phyloP scores from a whole-genome alignment of 2,329 filamentous ascomycete genomes.

The Venturia oleaginea region DNA sequence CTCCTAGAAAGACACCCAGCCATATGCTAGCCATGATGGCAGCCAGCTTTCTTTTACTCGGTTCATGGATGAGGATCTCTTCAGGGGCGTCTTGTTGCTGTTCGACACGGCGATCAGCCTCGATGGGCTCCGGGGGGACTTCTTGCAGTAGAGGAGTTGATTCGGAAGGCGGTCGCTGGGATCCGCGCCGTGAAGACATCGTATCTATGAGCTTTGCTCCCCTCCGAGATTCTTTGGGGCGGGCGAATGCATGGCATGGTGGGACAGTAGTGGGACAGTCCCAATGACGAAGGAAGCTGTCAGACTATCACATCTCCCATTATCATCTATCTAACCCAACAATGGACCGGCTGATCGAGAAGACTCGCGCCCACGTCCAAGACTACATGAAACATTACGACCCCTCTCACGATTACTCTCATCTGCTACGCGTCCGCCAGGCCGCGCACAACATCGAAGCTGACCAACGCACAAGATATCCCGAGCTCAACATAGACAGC shows the following conservation, averaged over 20 bases:
- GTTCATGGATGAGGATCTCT: conserved; percentile 27
- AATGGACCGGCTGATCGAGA: conserved; percentile 1
- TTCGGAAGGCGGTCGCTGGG: background rate
- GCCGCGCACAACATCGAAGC: conserved; percentile 59
- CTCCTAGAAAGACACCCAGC: conserved; percentile 47
- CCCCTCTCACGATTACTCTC: conserved; percentile 77
- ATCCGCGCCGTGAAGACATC: background rate
- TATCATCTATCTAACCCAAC: background rate
- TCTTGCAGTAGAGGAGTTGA: conserved; percentile 8
- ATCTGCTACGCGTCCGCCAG: conserved; percentile 71
- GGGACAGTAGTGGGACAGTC: no score
- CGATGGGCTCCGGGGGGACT: conserved; percentile 11
- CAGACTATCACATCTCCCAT: background rate
- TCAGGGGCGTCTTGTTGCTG: conserved; percentile 9
- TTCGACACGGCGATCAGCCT: conserved; percentile 6
- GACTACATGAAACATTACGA: conserved; percentile 70
- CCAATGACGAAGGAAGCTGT: background rate
- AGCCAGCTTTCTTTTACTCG: conserved; percentile 37
- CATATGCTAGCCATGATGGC: conserved; percentile 42
- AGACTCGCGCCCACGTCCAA: conserved; percentile 5
- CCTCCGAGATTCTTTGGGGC: background rate
- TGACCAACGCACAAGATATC: conserved; percentile 34
- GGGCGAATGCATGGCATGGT: background rate
- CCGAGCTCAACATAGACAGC: conserved; percentile 36
- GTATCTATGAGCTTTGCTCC: background rate